Conservation (phyloP, 2,329 filamentous ascomycete species). For the Fusarium sp. region DNA sequence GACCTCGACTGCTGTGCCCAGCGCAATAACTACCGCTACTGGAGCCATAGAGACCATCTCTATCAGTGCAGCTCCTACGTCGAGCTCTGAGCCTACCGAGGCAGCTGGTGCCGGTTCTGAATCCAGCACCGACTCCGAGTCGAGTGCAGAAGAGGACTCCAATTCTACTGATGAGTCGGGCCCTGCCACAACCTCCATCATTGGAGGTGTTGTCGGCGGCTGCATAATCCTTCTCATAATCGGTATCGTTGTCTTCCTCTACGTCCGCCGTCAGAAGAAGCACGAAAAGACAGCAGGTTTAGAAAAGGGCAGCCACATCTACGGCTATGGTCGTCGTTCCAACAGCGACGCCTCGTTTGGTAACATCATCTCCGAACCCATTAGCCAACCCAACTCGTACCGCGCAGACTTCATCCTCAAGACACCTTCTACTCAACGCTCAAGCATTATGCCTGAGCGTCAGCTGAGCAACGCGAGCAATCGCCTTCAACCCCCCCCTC, state of each 20-base stretch:
- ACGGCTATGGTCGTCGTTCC: conserved; percentile 24
- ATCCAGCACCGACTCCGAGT: conserved; percentile 9
- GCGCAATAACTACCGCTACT: conserved; percentile 34
- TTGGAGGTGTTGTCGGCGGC: conserved; percentile 60
- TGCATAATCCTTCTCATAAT: conserved; percentile 54
- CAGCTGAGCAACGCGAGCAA: conserved; percentile 26
- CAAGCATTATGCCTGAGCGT: conserved; percentile 18
- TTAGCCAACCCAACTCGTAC: conserved; percentile 55
- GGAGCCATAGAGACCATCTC: conserved; percentile 37
- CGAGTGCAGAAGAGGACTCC: conserved; percentile 13
- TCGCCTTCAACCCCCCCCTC: conserved; percentile 26
- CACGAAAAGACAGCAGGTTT: conserved; percentile 17
- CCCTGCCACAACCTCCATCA: conserved; percentile 51
- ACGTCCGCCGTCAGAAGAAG: conserved; percentile 48
- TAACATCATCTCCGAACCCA: conserved; percentile 66
- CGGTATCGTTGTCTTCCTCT: conserved; percentile 53
- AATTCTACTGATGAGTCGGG: conserved; percentile 34
- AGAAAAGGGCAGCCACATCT: conserved; percentile 37
- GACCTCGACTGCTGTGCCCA: conserved; percentile 31
- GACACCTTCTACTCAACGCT: conserved; percentile 33
- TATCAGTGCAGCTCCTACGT: conserved; percentile 35
- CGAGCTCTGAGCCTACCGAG: conserved; percentile 27
- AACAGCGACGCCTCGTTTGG: conserved; percentile 42
- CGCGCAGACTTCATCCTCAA: conserved; percentile 65
- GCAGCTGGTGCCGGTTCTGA: conserved; percentile 20